Percentiles rank a stretch among this genome's conserved stretches.
These are phyloP conservation scores for Suhomyces faveliae DNA, from an alignment of 805 yeast genomes.

Conservation along the genomic window DNA sequence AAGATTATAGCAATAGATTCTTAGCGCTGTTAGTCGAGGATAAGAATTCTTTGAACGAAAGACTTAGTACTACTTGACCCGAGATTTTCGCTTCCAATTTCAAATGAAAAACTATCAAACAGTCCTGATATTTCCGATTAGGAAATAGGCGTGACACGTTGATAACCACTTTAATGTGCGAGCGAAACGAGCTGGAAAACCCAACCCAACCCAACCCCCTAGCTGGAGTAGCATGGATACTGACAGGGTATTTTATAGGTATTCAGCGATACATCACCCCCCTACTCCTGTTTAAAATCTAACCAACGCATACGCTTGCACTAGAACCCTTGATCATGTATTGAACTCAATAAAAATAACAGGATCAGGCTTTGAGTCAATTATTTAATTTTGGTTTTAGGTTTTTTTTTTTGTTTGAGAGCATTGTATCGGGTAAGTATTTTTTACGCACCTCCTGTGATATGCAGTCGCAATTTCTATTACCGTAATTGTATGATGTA, in stretches of 20 bases:
- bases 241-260: no score
- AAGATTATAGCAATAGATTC: neutral
- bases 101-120: neutral
- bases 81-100: neutral
- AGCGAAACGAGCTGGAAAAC: no score
- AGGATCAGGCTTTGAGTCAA: neutral
- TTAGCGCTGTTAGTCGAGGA: neutral
- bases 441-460: neutral
- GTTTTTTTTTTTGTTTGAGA: neutral
- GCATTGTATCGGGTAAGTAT: neutral
- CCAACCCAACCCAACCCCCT: no score
- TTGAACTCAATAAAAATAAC: neutral
- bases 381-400: neutral
- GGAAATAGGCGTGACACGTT: neutral
- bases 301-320: neutral
- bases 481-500: neutral
- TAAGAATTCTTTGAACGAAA: no score
- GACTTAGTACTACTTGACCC: no score
- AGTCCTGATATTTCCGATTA: neutral
- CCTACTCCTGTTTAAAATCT: neutral
- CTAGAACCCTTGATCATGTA: neutral
- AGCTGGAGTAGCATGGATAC: no score
- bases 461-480: conserved; percentile 1
- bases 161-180: neutral
- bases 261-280: neutral